Evolutionary conservation across 1,139 yeast genomes (phyloP).

Genomic region (Magnusiomyces tetraspermus): DNA sequence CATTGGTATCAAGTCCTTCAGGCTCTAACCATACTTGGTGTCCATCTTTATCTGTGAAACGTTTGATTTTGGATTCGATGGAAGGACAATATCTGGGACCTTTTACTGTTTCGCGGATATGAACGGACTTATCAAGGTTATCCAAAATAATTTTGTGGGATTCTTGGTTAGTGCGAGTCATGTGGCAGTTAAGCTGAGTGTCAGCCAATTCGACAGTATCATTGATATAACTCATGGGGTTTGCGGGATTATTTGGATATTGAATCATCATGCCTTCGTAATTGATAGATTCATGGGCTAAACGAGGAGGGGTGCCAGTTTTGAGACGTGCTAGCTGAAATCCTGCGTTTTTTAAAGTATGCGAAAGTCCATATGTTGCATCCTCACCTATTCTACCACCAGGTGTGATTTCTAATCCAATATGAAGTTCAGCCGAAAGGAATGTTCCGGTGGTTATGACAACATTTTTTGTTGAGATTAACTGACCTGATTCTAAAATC

Average conservation of each 20-base stretch:
- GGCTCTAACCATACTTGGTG: conserved; percentile 96
- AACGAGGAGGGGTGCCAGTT: conserved; percentile 95
- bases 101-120: conserved; percentile 85
- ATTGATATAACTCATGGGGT: conserved; percentile 86
- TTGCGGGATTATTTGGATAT: conserved; percentile 68
- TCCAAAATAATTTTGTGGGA: conserved; percentile 60
- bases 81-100: conserved; percentile 99
- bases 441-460: conserved; percentile 96
- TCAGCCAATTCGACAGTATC: conserved; percentile 46
- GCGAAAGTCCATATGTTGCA: conserved; percentile 82
- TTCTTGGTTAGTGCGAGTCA: conserved; percentile 67
- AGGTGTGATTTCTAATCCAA: conserved; percentile 70
- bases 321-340: conserved; percentile 82
- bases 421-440: conserved; percentile 86
- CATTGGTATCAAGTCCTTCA: conserved; percentile 78
- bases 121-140: conserved; percentile 75
- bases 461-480: conserved; percentile 54
- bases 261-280: conserved; percentile 53
- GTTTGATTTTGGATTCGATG: conserved; percentile 76
- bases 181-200: conserved; percentile 57
- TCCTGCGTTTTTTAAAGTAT: conserved; percentile 66
- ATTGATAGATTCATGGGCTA: conserved; percentile 63
- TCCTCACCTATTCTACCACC: conserved; percentile 92
- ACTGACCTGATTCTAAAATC: conserved; percentile 54
- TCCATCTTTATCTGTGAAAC: conserved; percentile 63